phyloP scores from a whole-genome alignment of 2,329 filamentous ascomycete genomes.

The Alternaria incomplexa region DNA sequence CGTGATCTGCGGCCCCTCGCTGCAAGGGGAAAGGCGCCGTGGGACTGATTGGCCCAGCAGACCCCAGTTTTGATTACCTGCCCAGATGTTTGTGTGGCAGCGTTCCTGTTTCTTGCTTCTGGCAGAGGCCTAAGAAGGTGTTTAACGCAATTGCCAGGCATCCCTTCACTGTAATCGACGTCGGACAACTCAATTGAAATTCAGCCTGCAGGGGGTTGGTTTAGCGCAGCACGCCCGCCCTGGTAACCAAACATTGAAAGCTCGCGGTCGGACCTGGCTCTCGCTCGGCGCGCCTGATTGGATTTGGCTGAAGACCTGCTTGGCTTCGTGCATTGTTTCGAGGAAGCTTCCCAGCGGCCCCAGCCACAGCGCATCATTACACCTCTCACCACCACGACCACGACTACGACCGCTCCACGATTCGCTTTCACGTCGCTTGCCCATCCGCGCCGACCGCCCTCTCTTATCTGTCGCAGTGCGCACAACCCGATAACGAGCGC shows the following conservation, averaged over 20 bases:
- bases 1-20: conserved; percentile 14
- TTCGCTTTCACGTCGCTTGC: conserved; percentile 11
- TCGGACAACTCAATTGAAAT: not conserved
- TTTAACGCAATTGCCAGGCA: conserved; percentile 1
- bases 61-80: conserved; percentile 11
- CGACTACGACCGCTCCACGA: conserved; percentile 9
- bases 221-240: conserved; percentile 2
- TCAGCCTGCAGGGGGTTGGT: conserved; percentile 7
- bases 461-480: conserved; percentile 7
- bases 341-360: conserved; percentile 20
- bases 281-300: not conserved
- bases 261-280: not conserved
- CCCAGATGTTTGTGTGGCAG: conserved; percentile 14
- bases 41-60: conserved; percentile 14
- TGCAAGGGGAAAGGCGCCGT: conserved; percentile 15
- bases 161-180: conserved; percentile 2
- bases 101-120: conserved; percentile 15
- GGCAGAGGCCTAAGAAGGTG: conserved; percentile 1
- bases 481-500: conserved; percentile 11
- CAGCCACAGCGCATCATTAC: conserved; percentile 24
- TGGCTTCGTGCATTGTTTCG: conserved; percentile 28
- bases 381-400: conserved; percentile 17
- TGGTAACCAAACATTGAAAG: conserved; percentile 20
- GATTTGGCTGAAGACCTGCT: not conserved
- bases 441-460: conserved; percentile 11